These are phyloP conservation scores for Chenopodium formosanum DNA, from an alignment of 148 eudicot genomes.

Conservation along the genomic window DNA sequence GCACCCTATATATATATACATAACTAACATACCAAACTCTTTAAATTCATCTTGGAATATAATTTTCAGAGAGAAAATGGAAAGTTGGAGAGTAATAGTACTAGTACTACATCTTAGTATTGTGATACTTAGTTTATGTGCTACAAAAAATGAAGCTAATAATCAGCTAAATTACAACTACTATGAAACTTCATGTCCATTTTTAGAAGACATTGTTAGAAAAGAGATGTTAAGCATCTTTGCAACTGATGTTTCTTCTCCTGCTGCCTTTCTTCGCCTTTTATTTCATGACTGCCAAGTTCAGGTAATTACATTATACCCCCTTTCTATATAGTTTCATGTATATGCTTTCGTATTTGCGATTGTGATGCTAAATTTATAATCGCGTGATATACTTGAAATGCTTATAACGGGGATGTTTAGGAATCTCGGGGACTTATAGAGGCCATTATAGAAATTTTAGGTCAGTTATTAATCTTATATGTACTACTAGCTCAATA, in stretches of 20 bases:
- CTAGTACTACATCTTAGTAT: constrained; percentile 4
- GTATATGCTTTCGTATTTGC: background rate
- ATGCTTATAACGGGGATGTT: background rate
- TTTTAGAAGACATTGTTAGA: constrained; percentile 44
- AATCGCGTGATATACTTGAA: background rate
- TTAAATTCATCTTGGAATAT: background rate
- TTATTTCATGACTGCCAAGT: constrained; percentile 74
- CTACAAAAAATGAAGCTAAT: background rate
- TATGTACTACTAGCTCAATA: no score
- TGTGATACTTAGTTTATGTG: constrained; percentile 3
- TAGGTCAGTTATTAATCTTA: no score
- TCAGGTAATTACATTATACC: constrained; percentile 36
- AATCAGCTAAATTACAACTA: constrained; percentile 34
- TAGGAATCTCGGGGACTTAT: no score
- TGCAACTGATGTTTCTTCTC: constrained; percentile 40
- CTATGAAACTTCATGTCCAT: constrained; percentile 44
- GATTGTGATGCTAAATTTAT: no score
- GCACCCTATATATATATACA: background rate
- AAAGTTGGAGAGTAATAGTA: background rate
- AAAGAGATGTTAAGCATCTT: constrained; percentile 31
- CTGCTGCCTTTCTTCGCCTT: constrained; percentile 51
- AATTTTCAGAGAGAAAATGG: constrained; percentile 1
- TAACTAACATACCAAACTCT: background rate
- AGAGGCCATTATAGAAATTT: no score
- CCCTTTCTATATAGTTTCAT: background rate